A percentile compares a stretch with the other conserved stretches of the same genome.
These are phyloP conservation scores for Styphnolobium japonicum DNA, from an alignment of 306 rosid species.

Conservation along the genomic window DNA sequence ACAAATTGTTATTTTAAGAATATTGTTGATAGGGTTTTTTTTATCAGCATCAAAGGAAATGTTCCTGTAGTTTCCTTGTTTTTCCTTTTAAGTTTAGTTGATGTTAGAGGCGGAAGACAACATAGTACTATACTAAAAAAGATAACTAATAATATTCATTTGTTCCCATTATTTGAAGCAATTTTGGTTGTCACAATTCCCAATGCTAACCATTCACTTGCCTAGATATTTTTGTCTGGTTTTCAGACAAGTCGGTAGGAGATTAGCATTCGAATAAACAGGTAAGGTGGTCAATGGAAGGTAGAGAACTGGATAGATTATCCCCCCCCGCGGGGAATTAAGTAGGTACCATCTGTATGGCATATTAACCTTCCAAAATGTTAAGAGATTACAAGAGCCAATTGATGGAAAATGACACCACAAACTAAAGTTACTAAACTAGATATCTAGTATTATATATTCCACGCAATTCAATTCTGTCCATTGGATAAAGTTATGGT, in stretches of 20 bases:
- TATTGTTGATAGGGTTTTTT: too few species aligned
- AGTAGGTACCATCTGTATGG: neutral
- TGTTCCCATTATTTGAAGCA: neutral
- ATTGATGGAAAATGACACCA: neutral
- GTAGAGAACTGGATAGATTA: neutral
- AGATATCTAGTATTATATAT: neutral
- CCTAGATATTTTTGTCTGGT: neutral
- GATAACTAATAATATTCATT: too few species aligned
- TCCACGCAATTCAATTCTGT: neutral
- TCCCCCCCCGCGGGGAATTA: neutral
- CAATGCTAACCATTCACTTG: neutral
- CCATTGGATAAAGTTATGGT: neutral
- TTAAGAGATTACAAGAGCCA: neutral
- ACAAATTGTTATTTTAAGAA: too few species aligned
- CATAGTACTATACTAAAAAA: too few species aligned
- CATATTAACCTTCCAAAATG: constrained; percentile 1
- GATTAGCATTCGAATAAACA: neutral
- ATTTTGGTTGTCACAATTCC: neutral
- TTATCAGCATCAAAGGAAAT: too few species aligned
- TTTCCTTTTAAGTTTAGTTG: too few species aligned
- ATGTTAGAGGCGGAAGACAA: too few species aligned
- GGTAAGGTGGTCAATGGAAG: neutral
- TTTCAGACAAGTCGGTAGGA: neutral
- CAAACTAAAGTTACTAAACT: neutral
- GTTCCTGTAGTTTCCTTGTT: too few species aligned